Conservation (phyloP, 2,329 filamentous ascomycete species). For the Phialophora macrospora region DNA sequence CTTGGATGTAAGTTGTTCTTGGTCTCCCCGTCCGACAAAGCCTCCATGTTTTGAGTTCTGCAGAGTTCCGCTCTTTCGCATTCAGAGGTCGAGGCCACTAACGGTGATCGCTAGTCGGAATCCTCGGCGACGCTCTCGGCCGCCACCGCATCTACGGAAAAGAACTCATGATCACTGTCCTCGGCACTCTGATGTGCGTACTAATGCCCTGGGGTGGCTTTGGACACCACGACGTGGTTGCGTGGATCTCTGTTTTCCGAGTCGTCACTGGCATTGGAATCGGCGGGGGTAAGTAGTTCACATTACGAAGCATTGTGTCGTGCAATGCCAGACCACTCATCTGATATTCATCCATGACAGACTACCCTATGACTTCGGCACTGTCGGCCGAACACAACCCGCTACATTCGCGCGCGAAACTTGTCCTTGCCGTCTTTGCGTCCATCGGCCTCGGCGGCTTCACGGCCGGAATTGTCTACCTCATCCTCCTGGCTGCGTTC, state of each 20-base stretch:
- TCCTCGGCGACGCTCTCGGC: conserved; percentile 41
- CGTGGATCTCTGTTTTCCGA: conserved; percentile 39
- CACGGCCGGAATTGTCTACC: conserved; percentile 17
- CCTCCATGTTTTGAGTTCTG: background rate
- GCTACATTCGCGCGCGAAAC: conserved; percentile 19
- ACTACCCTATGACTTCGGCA: conserved; percentile 31
- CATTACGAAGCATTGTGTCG: too few species aligned
- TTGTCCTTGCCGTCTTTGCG: conserved; percentile 22
- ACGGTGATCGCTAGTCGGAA: conserved; percentile 22
- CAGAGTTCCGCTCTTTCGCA: background rate
- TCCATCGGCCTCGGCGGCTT: conserved; percentile 24
- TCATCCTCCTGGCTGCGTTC: conserved; percentile 27
- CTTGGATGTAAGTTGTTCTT: conserved; percentile 28
- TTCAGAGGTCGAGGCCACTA: background rate
- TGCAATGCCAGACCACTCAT: background rate
- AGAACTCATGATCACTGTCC: conserved; percentile 39
- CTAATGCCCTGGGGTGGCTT: conserved; percentile 38
- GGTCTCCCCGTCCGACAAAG: background rate
- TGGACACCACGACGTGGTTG: conserved; percentile 28
- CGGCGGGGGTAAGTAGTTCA: conserved; percentile 35
- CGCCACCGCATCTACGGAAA: conserved; percentile 41
- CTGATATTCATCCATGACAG: conserved; percentile 4
- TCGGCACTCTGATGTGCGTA: conserved; percentile 40
- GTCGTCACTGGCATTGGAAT: conserved; percentile 40
- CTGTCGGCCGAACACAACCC: conserved; percentile 30